Evolutionary conservation across 1,284 basidiomycete genomes (phyloP).

Genomic region (Puccinia sorghi): DNA sequence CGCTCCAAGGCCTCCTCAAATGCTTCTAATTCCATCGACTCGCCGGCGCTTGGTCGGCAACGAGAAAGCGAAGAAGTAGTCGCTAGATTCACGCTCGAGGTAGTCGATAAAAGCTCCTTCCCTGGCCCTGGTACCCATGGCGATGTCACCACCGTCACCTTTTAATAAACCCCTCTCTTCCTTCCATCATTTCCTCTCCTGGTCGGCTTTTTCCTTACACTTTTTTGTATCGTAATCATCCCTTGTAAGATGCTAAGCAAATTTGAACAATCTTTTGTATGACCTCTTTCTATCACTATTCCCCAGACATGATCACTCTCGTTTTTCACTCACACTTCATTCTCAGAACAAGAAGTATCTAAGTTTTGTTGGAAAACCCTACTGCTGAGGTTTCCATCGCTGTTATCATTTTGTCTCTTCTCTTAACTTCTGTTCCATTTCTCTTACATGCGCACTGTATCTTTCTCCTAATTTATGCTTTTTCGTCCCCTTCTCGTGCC

Average conservation of each 20-base stretch:
- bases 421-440: conserved; percentile 13
- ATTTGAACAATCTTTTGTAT: background rate
- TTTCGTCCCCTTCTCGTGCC: background rate
- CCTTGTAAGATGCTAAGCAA: conserved; percentile 18
- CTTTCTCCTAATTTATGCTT: background rate
- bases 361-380: background rate
- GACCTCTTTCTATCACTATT: background rate
- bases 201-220: background rate
- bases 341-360: background rate
- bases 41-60: background rate
- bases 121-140: conserved; percentile 12
- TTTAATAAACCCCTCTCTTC: background rate
- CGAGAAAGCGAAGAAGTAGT: conserved; percentile 37
- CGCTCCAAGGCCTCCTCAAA: background rate
- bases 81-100: conserved; percentile 35
- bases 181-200: background rate
- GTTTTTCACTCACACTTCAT: background rate
- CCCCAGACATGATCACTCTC: conserved; percentile 4
- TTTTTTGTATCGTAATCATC: conserved; percentile 14
- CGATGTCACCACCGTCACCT: conserved; percentile 36
- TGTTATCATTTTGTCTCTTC: background rate
- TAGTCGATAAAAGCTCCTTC: conserved; percentile 37
- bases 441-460: background rate
- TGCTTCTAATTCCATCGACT: background rate
- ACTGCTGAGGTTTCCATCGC: background rate